phyloP scores from a whole-genome alignment of 495 filamentous ascomycete genomes.

The Penicillium nucicola region DNA sequence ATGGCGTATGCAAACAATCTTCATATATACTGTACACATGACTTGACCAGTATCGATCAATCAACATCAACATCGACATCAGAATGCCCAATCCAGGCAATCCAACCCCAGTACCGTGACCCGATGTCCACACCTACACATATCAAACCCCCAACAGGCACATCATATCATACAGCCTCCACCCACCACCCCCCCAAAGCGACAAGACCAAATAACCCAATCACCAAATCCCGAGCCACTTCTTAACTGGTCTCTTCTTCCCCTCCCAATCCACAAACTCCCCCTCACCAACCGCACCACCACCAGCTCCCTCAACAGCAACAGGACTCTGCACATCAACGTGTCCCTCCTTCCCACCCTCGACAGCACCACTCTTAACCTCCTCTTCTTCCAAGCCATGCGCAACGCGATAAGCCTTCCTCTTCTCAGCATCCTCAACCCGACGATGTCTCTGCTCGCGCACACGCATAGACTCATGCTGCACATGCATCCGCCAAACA shows the following conservation, averaged over 20 bases:
- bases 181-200: too few species aligned
- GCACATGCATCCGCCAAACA: conserved; percentile 67
- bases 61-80: too few species aligned
- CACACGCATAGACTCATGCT: conserved; percentile 57
- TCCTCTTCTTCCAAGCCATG: conserved; percentile 67
- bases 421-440: conserved; percentile 77
- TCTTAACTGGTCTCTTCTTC: conserved; percentile 53
- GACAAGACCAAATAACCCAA: background rate
- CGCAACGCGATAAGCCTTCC: conserved; percentile 72
- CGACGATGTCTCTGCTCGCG: conserved; percentile 62
- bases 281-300: conserved; percentile 4
- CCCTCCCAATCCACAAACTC: conserved; percentile 43
- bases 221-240: conserved; percentile 64
- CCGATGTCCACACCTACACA: too few species aligned
- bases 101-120: too few species aligned
- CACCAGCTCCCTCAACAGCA: conserved; percentile 12
- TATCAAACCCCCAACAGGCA: too few species aligned
- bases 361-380: conserved; percentile 8
- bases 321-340: conserved; percentile 32
- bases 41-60: too few species aligned
- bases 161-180: too few species aligned
- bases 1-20: too few species aligned
- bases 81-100: too few species aligned
- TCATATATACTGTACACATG: too few species aligned
- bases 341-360: conserved; percentile 8